phyloP scores from a whole-genome alignment of 2,329 filamentous ascomycete genomes.

The Ceratocystis alfenasii region DNA sequence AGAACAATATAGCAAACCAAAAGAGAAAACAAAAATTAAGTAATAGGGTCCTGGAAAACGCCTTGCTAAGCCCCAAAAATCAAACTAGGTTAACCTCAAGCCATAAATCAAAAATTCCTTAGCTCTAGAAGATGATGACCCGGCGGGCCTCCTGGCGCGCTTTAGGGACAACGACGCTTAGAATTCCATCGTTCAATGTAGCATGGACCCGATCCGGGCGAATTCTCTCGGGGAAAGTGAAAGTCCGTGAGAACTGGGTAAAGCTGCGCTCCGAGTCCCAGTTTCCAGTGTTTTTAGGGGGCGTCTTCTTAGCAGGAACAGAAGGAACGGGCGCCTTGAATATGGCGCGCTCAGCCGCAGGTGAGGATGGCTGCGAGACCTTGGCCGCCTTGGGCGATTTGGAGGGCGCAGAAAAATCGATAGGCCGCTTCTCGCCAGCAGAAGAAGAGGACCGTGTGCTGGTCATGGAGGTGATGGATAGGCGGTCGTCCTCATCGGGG shows the following conservation, averaged over 20 bases:
- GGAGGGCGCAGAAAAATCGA: not conserved
- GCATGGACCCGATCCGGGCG: constrained; percentile 51
- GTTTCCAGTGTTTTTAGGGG: constrained; percentile 10
- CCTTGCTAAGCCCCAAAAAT: not conserved
- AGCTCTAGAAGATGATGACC: constrained; percentile 23
- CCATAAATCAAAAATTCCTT: not conserved
- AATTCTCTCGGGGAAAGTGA: constrained; percentile 53
- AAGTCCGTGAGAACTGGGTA: constrained; percentile 56
- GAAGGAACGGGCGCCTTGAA: constrained; percentile 13
- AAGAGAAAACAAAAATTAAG: not conserved
- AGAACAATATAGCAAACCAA: not conserved
- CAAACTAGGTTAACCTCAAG: not conserved
- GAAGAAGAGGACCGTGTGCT: constrained; percentile 15
- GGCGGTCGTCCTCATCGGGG: constrained; percentile 26
- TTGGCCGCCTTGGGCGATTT: not conserved
- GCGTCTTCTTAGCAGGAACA: not conserved
- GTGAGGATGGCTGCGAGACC: not conserved
- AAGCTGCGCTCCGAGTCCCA: constrained; percentile 42
- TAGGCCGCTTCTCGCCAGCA: constrained; percentile 20
- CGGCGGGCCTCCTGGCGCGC: constrained; percentile 15
- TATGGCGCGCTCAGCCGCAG: constrained; percentile 9
- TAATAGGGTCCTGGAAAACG: not conserved
- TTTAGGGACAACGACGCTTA: constrained; percentile 54
- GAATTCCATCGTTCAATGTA: constrained; percentile 51
- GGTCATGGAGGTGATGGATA: constrained; percentile 14